phyloP scores from a whole-genome alignment of 139 green algal species.

The Desmodesmus armatus region DNA sequence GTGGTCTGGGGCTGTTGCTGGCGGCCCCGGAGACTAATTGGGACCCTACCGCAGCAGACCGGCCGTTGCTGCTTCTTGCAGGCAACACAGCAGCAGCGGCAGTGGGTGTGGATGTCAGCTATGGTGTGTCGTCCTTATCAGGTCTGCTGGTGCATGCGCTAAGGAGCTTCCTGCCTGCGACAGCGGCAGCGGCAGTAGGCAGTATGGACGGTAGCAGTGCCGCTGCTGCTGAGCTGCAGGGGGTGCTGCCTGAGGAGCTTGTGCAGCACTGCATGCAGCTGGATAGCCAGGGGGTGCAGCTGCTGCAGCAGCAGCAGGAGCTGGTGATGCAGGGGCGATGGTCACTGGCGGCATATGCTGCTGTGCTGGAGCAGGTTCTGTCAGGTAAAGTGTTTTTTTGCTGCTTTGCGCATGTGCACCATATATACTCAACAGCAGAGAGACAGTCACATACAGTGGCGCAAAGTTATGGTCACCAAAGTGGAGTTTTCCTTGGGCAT shows the following conservation, averaged over 20 bases:
- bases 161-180: background rate
- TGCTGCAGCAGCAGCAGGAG: background rate
- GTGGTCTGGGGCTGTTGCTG: background rate
- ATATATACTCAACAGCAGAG: background rate
- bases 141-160: background rate
- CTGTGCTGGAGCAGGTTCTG: constrained; percentile 8
- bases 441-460: no score
- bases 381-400: background rate
- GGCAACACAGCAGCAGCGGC: background rate
- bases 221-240: no score
- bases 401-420: background rate
- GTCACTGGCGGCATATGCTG: background rate
- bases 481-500: no score
- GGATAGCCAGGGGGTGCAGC: background rate
- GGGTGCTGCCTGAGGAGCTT: constrained; percentile 11
- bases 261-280: background rate
- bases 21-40: background rate
- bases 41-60: constrained; percentile 8
- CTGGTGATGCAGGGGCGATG: background rate
- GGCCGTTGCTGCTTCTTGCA: background rate
- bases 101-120: background rate
- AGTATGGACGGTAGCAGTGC: no score
- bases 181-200: background rate
- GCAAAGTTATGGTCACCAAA: no score
- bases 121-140: background rate